Evolutionary conservation across 768 basidiomycete species (phyloP), one percentile per base, ranked within the genome.

Genomic region (Tricholoma flavovirens): DNA sequence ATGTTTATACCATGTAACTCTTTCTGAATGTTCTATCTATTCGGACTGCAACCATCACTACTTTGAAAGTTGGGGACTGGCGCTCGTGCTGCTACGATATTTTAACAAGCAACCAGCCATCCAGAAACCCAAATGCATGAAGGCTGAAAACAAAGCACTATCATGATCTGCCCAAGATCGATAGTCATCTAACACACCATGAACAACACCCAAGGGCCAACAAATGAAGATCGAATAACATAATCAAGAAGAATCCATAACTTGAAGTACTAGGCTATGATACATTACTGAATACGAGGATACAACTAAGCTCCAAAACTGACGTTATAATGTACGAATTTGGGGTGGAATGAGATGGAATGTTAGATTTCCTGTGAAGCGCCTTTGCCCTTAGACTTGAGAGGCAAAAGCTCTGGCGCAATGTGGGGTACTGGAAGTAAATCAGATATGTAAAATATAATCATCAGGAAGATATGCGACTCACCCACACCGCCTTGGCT

Each of bases 401-500:
- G 21, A 19, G 54, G 57, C 12, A 63, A 49, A 22, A 66, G 60
- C 48, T 66, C 62, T 1, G 65, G 60, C 14, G 58, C 56, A 21
- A 66, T 65, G 46, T 60, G 42, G 40, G 65, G 65, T 24, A 66
- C 65, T 66, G 35, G 11, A n/a, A 22, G 49, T 45, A 50, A 38
- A 48, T 51, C 22, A 45, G 38, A 40, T 33, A 26, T 8, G 14
- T 17, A 24, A 4, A 21, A 38, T 19, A 42, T 15, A 2, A 60
- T 33, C 71, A 75, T n/a, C 78, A 43, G 30, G 33, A 43, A 76
- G 64, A 80, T 77, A 66, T 84, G 83, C 69, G 75, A 77, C 62
- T 80, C 78, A 55, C 85, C 80, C 36, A 89, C 88, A 77, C 88
- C 88, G 71, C 88, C 88, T 66, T 89, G 82, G 55, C 77, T 81